phyloP scores from a whole-genome alignment of 805 yeast species.

The Saccharomycopsis sp. region DNA sequence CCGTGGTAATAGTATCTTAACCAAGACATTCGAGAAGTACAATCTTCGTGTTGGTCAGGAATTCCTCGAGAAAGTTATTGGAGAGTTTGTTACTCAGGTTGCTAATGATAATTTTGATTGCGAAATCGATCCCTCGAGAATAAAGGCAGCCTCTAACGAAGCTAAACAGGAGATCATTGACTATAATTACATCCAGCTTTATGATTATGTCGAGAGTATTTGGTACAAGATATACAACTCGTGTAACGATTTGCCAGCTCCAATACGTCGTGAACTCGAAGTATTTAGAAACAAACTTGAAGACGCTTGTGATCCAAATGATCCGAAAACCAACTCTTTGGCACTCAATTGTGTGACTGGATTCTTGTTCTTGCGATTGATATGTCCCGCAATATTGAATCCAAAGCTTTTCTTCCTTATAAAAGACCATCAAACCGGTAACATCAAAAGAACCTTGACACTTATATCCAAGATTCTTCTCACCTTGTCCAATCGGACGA shows the following conservation, averaged over 20 bases:
- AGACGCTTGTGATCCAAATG: conserved; percentile 49
- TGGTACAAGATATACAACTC: conserved; percentile 65
- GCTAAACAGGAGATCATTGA: conserved; percentile 37
- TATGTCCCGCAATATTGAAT: conserved; percentile 87
- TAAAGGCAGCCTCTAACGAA: conserved; percentile 31
- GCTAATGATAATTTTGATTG: conserved; percentile 47
- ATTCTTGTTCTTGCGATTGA: conserved; percentile 73
- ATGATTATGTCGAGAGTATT: conserved; percentile 44
- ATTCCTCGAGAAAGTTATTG: conserved; percentile 66
- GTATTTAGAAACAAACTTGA: conserved; percentile 60
- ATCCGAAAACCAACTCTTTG: conserved; percentile 30
- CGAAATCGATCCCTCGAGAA: conserved; percentile 75
- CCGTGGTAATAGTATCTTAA: conserved; percentile 78
- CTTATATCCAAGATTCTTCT: conserved; percentile 73
- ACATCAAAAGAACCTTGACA: conserved; percentile 70
- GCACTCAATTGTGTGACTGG: conserved; percentile 73
- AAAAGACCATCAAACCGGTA: conserved; percentile 62
- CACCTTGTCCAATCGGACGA: conserved; percentile 69
- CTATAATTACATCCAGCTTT: conserved; percentile 43
- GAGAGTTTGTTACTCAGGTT: conserved; percentile 55
- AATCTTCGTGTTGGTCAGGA: conserved; percentile 74
- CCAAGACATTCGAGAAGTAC: conserved; percentile 74
- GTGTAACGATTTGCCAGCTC: conserved; percentile 67
- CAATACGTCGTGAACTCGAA: conserved; percentile 57
- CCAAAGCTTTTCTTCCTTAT: conserved; percentile 80